phyloP scores from a whole-genome alignment of 495 filamentous ascomycete species.

The Oidiodendron maius region DNA sequence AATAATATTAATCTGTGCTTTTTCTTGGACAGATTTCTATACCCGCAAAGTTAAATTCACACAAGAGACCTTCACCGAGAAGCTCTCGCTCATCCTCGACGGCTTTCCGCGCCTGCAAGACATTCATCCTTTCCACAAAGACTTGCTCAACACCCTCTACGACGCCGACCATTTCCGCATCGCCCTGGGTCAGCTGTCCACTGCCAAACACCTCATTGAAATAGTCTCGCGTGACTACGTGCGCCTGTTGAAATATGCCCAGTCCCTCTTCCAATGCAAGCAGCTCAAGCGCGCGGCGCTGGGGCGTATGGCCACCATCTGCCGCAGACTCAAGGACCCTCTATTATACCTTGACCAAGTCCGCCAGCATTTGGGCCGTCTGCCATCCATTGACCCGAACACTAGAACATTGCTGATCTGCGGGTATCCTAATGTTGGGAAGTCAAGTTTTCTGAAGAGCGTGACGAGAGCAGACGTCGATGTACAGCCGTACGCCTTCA shows the following conservation, averaged over 20 bases:
- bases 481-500: constrained; percentile 97
- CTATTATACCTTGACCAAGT: constrained; percentile 96
- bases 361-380: constrained; percentile 91
- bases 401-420: constrained; percentile 92
- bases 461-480: constrained; percentile 95
- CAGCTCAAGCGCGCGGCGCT: constrained; percentile 84
- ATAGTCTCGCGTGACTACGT: constrained; percentile 93
- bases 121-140: constrained; percentile 91
- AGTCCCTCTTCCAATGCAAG: constrained; percentile 93
- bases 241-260: constrained; percentile 89
- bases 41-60: constrained; percentile 98
- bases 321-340: constrained; percentile 86
- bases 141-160: constrained; percentile 59
- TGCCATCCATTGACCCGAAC: constrained; percentile 96
- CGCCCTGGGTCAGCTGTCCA: constrained; percentile 90
- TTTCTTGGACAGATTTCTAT: constrained; percentile 94
- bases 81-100: constrained; percentile 81
- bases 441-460: constrained; percentile 87
- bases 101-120: constrained; percentile 92
- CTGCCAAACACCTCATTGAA: constrained; percentile 94
- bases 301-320: constrained; percentile 95
- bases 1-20: too few species aligned
- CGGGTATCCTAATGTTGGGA: constrained; percentile 97
- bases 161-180: constrained; percentile 98
- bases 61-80: constrained; percentile 94